Base-by-base conservation (phyloP, 495 filamentous ascomycete species). In the Friedmanniomyces simplex region DNA sequence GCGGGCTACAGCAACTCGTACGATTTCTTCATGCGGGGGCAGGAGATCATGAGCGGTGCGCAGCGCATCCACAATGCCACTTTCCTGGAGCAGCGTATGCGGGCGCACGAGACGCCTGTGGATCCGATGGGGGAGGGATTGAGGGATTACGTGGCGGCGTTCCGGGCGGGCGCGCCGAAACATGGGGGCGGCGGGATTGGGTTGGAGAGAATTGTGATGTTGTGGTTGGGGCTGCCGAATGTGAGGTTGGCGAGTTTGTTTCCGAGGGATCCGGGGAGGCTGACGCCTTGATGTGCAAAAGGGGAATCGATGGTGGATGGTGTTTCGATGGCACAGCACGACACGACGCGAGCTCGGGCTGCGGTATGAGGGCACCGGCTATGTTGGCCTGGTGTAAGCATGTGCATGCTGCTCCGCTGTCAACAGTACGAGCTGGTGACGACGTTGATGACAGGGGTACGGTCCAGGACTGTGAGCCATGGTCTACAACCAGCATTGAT, bases 1-100 rank as follows among this genome's bases (percentile, higher is more conserved):
- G 85, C 83, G 4, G 61, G 61, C 57, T 79, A 88, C 64, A 86
- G 82, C 51, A 91, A 94, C 72, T 86, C 84, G 5, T 96, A 88
- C 75, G 89, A 95, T 73, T 88, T 96, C 77, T 91, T 94, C 78
- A 87, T 95, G 85, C 84, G 90, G 62, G 87, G 87, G 20, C 87
- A 95, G 72, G 90, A 91, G 72, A 90, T 94, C 68, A 80, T 91
- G 72, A 86, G 82, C 13, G 89, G 89, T 51, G 89, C 87, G 26
- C 89, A 95, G 76, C 86, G 89, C 72, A 84, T 95, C 65, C 78
- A 95, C 76, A 70, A 86, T 61, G 78, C 87, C 36, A 76, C 74
- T 34, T 78, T 86, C 69, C 76, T 95, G 42, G 77, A 82, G 67
- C 77, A 77, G 10, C 78, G 80, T 13, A 87, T 95, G 76, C 69